Conservation (phyloP, 768 basidiomycete species). For the Harrya chromipes region DNA sequence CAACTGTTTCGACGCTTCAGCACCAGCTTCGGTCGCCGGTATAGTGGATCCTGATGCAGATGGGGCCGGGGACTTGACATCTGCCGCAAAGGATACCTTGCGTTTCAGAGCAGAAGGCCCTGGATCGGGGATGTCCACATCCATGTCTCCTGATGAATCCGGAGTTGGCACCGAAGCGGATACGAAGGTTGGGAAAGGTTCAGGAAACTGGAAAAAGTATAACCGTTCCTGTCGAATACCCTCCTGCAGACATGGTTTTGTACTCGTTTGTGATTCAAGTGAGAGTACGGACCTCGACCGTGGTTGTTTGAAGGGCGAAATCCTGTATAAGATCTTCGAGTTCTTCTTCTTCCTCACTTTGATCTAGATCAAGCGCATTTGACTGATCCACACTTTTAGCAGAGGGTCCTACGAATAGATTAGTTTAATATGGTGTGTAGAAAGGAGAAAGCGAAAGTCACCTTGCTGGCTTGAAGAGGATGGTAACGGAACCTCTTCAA, state of each 20-base stretch:
- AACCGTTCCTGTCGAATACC: conserved; percentile 59
- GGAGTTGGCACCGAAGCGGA: conserved; percentile 34
- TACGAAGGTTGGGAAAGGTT: conserved; percentile 75
- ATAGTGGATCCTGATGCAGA: conserved; percentile 25
- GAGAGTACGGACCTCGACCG: conserved; percentile 36
- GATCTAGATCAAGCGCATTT: conserved; percentile 67
- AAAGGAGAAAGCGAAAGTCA: conserved; percentile 18
- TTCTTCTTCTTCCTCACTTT: conserved; percentile 77
- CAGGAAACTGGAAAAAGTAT: conserved; percentile 90
- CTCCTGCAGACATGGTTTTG: conserved; percentile 35
- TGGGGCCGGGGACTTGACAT: conserved; percentile 48
- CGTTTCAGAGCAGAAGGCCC: conserved; percentile 36
- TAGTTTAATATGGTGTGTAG: not conserved
- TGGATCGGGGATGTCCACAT: conserved; percentile 29
- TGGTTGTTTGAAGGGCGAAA: conserved; percentile 46
- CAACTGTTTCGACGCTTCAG: conserved; percentile 26
- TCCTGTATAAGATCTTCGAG: conserved; percentile 75
- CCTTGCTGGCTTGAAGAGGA: conserved; percentile 33
- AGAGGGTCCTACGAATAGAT: conserved; percentile 6
- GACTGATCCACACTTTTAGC: conserved; percentile 43
- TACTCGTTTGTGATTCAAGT: not conserved
- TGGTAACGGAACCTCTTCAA: conserved; percentile 37
- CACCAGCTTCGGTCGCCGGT: conserved; percentile 14
- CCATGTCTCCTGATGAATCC: conserved; percentile 29
- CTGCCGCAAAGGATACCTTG: conserved; percentile 59